phyloP scores from a whole-genome alignment of 345 rosid species.

The Trapa incisa region DNA sequence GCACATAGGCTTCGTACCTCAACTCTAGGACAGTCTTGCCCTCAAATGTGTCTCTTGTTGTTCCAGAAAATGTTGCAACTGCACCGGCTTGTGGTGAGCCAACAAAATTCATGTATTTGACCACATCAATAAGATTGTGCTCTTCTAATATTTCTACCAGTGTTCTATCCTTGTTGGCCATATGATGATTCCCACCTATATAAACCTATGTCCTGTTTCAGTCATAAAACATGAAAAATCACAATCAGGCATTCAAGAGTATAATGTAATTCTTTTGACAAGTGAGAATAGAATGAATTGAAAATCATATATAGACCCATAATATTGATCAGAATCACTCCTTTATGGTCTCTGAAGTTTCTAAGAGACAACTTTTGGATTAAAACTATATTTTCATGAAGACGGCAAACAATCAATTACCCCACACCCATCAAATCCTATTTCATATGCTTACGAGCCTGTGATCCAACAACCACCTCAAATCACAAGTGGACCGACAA shows the following conservation, averaged over 20 bases:
- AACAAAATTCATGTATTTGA: conserved; percentile 47
- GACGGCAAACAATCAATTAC: neutral
- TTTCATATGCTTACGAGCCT: neutral
- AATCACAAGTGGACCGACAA: neutral
- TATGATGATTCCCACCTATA: conserved; percentile 10
- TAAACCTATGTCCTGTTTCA: neutral
- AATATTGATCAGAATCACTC: neutral
- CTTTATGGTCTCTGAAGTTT: neutral
- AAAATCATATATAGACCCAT: neutral
- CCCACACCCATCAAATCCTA: neutral
- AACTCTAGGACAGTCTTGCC: conserved; percentile 72
- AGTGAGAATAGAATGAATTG: too few relatives aligned
- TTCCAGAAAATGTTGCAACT: conserved; percentile 62
- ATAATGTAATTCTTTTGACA: neutral
- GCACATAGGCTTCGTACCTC: conserved; percentile 74
- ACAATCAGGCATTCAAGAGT: neutral
- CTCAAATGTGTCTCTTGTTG: conserved; percentile 63
- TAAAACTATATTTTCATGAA: neutral
- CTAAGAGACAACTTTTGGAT: conserved; percentile 3
- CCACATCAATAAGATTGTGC: conserved; percentile 37
- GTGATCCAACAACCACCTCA: neutral
- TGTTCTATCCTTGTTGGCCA: conserved; percentile 43
- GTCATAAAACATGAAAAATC: neutral
- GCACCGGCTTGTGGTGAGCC: conserved; percentile 64
- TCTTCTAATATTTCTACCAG: conserved; percentile 59